Percentiles rank a stretch among this genome's conserved stretches.
These are phyloP conservation scores for Acorus gramineus DNA, from an alignment of 106 monocot species.

Conservation along the genomic window DNA sequence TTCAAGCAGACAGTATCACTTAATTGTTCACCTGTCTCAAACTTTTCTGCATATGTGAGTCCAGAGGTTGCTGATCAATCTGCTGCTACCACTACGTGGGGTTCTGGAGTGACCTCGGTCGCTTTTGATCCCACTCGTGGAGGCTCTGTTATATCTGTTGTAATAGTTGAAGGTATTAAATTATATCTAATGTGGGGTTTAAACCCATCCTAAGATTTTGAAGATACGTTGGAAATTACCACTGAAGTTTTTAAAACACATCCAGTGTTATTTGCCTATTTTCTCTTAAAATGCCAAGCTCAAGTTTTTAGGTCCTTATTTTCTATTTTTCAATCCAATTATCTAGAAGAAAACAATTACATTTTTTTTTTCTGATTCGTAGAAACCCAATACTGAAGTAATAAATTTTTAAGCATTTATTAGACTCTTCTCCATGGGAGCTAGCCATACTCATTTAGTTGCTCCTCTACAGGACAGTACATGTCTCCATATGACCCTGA, in stretches of 20 bases:
- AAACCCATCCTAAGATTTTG: too few relatives aligned
- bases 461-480: conserved; percentile 61
- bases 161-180: conserved; percentile 93
- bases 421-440: too few relatives aligned
- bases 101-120: conserved; percentile 93
- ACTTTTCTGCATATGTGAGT: conserved; percentile 98
- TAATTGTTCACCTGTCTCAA: conserved; percentile 95
- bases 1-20: conserved; percentile 48
- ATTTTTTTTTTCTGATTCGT: too few relatives aligned
- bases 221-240: too few relatives aligned
- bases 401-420: too few relatives aligned
- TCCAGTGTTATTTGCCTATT: not conserved
- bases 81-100: conserved; percentile 96
- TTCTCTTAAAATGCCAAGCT: not conserved
- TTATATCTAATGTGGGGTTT: too few relatives aligned
- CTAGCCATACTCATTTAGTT: not conserved
- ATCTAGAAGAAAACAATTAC: too few relatives aligned
- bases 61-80: conserved; percentile 95
- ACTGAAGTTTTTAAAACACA: not conserved
- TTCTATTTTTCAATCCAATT: not conserved
- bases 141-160: conserved; percentile 89
- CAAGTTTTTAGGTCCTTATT: not conserved
- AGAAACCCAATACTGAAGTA: too few relatives aligned
- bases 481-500: conserved; percentile 99
- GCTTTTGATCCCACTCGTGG: conserved; percentile 97